Base-by-base conservation (phyloP, 768 basidiomycete species). In the Suillus bovinus region DNA sequence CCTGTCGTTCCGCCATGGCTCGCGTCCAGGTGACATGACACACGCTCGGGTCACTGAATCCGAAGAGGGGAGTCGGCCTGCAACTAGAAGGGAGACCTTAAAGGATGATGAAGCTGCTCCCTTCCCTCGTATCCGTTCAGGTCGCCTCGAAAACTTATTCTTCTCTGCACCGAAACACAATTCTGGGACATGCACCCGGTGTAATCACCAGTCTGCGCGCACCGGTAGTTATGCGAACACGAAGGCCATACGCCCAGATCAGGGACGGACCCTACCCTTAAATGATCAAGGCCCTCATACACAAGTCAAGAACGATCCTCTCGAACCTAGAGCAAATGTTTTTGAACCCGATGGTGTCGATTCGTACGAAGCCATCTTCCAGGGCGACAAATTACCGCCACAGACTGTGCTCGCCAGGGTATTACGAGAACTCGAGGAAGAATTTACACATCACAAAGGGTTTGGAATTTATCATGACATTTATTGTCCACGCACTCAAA, bases 381-480 rank as follows among this genome's bases (percentile, higher is more conserved):
- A 64, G 31, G 47, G 55, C 17, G 49, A 66, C 24, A 50, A 38
- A 50, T 53, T 92, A 8, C 95, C 94, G 2, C 91, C 94, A 27
- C 96, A 98, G 74, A 95, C 94, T 1, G 86, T 96, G 14, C 82
- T 97, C 4, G 82, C 87, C 33, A 81, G 91, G 4, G 93, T 97
- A 13, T 78, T 98, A 34, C 74, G 89, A 63, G 94, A 96, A 74
- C 80, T 99, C 9, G 96, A 99, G 72, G 94, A 94, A 64, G 96
- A 99, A 71, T 99, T 98, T 70, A 86, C 85, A 39, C 93, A 94
- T 76, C 96, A 96, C 74, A 97, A 94, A 77, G 87, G 90, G 97
- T 98, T 66, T 33, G 87, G 78, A 47, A 46, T 11, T 16, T 29
- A 24, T 7, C 24, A 13, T 50, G 22, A 42, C 6, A 13, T n/a